Evolutionary conservation across 2,329 filamentous ascomycete species (phyloP), one percentile per base, ranked within the genome.

Genomic region (Phialemonium atrogriseum): DNA sequence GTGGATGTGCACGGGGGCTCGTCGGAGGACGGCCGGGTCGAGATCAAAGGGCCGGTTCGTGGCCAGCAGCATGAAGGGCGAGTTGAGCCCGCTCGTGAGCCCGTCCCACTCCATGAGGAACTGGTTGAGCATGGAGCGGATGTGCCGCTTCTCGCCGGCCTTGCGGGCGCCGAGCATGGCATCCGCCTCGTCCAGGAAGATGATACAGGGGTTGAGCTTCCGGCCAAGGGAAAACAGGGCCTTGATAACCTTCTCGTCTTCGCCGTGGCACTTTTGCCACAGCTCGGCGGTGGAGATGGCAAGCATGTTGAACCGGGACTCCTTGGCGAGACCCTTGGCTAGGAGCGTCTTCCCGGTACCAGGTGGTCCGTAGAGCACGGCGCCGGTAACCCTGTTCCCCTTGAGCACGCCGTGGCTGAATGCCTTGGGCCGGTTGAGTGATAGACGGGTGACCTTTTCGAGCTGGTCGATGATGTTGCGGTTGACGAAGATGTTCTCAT

Each of bases 1-100:
- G 2, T 66, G 53, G 8, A 72, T 53, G 27, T 64, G 56, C 16
- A 62, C 52, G 2, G 67, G 66, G 4, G 68, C 53, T 31, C 68
- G 64, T 12, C 68, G 60, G 14, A 71, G 55, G 13, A 68, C 59
- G 4, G 67, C 68, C 26, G 66, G 60, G 29, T 55, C 51, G 3
- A 55, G 38, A 24, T 54, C 51, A 10, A 33, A 36, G 1, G 50
- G 51, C 15, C 44, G 41, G 20, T 54, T 55, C 10, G 51, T 52
- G 5, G 51, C 50, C 2, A 46, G 31, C 6, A 54, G 27, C 2
- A 55, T 29, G 31, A 52, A 49, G 2, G 48, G 43, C 4, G 32
- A 17, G 2, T 26, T 29, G 9, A 8, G 4, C n/a, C 12, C 30
- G 7, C 13, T 27, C 5, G 7, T n/a, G 5, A 52, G 34, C 2